These are phyloP conservation scores for Marasmius oreades DNA, from an alignment of 1,284 basidiomycete genomes.

Conservation along the genomic window DNA sequence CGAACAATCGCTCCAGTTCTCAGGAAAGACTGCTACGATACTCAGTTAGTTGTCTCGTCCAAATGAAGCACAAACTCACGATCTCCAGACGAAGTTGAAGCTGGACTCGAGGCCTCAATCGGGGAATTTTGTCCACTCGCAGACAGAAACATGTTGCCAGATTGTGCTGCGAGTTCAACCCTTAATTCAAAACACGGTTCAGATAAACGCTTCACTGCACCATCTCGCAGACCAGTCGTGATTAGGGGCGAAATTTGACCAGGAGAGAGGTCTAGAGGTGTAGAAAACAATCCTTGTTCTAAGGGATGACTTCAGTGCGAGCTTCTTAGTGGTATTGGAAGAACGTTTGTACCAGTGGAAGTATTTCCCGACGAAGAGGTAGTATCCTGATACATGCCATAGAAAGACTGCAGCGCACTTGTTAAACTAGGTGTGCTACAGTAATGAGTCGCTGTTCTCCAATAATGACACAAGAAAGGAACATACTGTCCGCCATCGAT, in stretches of 20 bases:
- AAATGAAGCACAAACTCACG: conserved; percentile 3
- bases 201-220: conserved; percentile 1
- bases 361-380: conserved; percentile 6
- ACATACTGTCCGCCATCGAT: conserved; percentile 14
- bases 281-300: conserved; percentile 10
- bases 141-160: conserved; percentile 12
- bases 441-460: conserved; percentile 9
- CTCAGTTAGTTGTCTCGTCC: conserved; percentile 2
- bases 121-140: conserved; percentile 12
- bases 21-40: conserved; percentile 11
- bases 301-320: background rate
- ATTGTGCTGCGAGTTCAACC: conserved; percentile 3
- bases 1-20: conserved; percentile 11
- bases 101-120: conserved; percentile 11
- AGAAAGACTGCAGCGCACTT: conserved; percentile 9
- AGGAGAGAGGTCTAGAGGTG: conserved; percentile 5
- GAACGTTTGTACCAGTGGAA: background rate
- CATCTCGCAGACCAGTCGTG: conserved; percentile 13
- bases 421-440: conserved; percentile 8
- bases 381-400: background rate
- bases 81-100: conserved; percentile 13
- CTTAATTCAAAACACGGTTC: background rate
- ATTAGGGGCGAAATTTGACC: conserved; percentile 12
- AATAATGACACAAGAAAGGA: background rate
- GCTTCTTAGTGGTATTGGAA: background rate